A percentile compares a stretch with the other conserved stretches of the same genome.
Evolutionary conservation across 768 basidiomycete species (phyloP).

Genomic region (Pluteus cervinus): DNA sequence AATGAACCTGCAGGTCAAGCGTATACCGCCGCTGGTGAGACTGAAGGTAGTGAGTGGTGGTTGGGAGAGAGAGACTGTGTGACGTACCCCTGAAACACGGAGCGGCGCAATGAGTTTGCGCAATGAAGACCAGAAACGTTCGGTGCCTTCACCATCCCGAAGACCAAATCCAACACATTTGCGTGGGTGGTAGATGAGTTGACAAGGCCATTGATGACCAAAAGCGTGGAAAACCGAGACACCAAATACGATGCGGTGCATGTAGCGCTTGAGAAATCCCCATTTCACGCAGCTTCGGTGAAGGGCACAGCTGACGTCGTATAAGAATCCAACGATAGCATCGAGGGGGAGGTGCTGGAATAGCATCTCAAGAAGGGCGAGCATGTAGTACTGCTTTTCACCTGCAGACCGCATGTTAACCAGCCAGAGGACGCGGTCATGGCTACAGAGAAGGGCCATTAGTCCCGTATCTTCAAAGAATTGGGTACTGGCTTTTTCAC

Average conservation of each 20-base stretch:
- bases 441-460: slow-evolving; percentile 31
- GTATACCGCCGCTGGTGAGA: too few relatives aligned
- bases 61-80: too few relatives aligned
- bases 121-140: slow-evolving; percentile 27
- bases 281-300: slow-evolving; percentile 19
- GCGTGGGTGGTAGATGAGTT: slow-evolving; percentile 28
- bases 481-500: slow-evolving; percentile 20
- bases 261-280: slow-evolving; percentile 17
- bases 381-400: slow-evolving; percentile 25
- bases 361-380: slow-evolving; percentile 23
- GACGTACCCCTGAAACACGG: too few relatives aligned
- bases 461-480: slow-evolving; percentile 26
- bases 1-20: too few relatives aligned
- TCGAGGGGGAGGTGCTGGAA: slow-evolving; percentile 24
- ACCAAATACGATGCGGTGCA: slow-evolving; percentile 19
- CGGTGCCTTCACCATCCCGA: slow-evolving; percentile 23
- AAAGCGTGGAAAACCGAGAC: slow-evolving; percentile 34
- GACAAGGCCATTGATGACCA: slow-evolving; percentile 34
- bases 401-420: slow-evolving; percentile 30
- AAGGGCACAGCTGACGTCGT: slow-evolving; percentile 33
- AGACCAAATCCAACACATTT: slow-evolving; percentile 23
- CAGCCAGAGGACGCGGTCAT: slow-evolving; percentile 27
- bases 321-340: slow-evolving; percentile 18
- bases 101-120: slow-evolving; percentile 12
- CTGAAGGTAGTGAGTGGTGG: too few relatives aligned